Evolutionary conservation across 495 filamentous ascomycete genomes (phyloP).

Genomic region (Astrocystis sublimbata): DNA sequence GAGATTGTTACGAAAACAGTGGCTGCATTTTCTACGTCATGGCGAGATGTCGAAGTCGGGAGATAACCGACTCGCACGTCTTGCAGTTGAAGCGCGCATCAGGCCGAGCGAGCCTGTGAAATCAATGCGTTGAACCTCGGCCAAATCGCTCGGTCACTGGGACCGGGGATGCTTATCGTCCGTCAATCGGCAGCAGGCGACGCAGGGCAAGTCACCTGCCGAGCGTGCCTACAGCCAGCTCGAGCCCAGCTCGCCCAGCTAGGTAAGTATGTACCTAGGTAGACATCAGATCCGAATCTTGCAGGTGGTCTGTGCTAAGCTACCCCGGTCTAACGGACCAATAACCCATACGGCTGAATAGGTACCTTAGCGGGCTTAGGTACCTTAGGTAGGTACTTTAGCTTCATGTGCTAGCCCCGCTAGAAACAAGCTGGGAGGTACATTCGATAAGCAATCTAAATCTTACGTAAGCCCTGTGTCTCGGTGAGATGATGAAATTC

Average conservation of each 20-base stretch:
- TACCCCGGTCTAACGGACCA: too few species aligned
- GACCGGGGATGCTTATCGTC: not conserved
- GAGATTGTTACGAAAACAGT: not conserved
- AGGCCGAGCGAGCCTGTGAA: constrained; percentile 16
- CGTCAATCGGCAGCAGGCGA: constrained; percentile 3
- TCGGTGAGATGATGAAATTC: too few species aligned
- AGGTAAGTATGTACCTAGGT: too few species aligned
- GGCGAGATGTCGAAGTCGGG: constrained; percentile 11
- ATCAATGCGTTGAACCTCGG: constrained; percentile 18
- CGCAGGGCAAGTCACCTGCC: too few species aligned
- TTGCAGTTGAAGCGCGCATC: constrained; percentile 7
- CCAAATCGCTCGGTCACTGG: constrained; percentile 1
- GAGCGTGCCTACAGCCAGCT: too few species aligned
- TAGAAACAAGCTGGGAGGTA: too few species aligned
- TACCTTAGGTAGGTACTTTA: not conserved
- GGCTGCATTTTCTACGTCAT: constrained; percentile 6
- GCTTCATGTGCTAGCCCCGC: too few species aligned
- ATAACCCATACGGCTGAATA: not conserved
- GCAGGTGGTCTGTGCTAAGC: not conserved
- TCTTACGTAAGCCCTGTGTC: too few species aligned
- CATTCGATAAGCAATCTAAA: too few species aligned
- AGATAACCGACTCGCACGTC: constrained; percentile 16
- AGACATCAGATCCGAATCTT: too few species aligned
- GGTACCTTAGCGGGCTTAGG: not conserved
- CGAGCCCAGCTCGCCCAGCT: too few species aligned